phyloP scores from a whole-genome alignment of 257 asterid species.

The Ajuga chamaepitys region DNA sequence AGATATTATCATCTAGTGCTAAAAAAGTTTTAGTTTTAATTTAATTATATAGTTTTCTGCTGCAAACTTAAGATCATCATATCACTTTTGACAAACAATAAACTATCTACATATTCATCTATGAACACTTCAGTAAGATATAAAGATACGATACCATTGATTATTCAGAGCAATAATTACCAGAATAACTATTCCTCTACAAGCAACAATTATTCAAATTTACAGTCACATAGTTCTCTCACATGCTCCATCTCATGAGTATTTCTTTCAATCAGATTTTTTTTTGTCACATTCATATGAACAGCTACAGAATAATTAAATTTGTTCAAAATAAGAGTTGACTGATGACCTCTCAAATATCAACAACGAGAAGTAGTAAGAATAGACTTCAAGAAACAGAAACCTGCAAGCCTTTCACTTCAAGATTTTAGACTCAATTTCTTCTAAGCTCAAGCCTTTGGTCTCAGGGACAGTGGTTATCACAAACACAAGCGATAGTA shows the following conservation, averaged over 20 bases:
- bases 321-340: neutral
- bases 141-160: neutral
- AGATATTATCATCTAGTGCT: neutral
- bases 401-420: slow-evolving; percentile 39
- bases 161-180: neutral
- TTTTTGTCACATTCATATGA: neutral
- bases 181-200: neutral
- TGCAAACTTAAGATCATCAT: neutral
- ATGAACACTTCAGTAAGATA: neutral
- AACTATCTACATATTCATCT: neutral
- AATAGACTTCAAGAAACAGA: neutral
- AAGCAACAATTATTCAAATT: neutral
- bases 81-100: neutral
- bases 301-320: neutral
- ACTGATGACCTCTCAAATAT: neutral
- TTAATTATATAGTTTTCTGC: neutral
- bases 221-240: neutral
- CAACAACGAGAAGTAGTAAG: neutral
- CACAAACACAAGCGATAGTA: slow-evolving; percentile 64
- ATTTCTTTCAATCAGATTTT: neutral
- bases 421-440: slow-evolving; percentile 77
- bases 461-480: slow-evolving; percentile 75
- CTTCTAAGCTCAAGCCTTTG: slow-evolving; percentile 98
- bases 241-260: neutral
- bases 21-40: neutral